phyloP scores from a whole-genome alignment of 257 asterid species.

The Rubia yunnanensis region DNA sequence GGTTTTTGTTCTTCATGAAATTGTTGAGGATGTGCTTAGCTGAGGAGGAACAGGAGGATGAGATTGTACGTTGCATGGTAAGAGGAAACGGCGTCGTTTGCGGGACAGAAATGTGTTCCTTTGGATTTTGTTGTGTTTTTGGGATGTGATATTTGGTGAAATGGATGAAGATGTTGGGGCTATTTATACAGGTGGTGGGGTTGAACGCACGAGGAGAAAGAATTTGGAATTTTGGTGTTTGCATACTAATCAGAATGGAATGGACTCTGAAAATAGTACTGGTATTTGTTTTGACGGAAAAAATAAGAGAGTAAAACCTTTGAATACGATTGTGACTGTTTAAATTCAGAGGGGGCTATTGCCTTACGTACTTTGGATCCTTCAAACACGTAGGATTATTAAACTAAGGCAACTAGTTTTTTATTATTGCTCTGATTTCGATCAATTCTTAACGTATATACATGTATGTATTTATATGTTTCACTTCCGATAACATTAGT shows the following conservation, averaged over 20 bases:
- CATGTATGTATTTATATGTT: no score
- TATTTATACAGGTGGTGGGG: constrained; percentile 19
- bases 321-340: constrained; percentile 43
- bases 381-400: constrained; percentile 46
- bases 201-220: background rate
- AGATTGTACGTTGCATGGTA: constrained; percentile 41
- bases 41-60: constrained; percentile 14
- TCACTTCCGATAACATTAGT: no score
- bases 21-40: constrained; percentile 25
- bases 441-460: no score
- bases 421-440: no score
- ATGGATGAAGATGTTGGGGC: background rate
- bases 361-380: constrained; percentile 27
- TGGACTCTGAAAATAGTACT: constrained; percentile 30
- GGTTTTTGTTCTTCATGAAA: constrained; percentile 13
- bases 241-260: constrained; percentile 41
- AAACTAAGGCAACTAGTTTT: background rate
- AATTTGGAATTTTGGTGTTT: background rate
- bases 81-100: background rate
- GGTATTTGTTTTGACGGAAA: constrained; percentile 28
- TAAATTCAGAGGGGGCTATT: background rate
- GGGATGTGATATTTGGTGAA: background rate
- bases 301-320: constrained; percentile 35
- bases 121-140: background rate
- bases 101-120: background rate